These are phyloP conservation scores for Daldinia bambusicola DNA, from an alignment of 495 filamentous ascomycete genomes.

Conservation along the genomic window DNA sequence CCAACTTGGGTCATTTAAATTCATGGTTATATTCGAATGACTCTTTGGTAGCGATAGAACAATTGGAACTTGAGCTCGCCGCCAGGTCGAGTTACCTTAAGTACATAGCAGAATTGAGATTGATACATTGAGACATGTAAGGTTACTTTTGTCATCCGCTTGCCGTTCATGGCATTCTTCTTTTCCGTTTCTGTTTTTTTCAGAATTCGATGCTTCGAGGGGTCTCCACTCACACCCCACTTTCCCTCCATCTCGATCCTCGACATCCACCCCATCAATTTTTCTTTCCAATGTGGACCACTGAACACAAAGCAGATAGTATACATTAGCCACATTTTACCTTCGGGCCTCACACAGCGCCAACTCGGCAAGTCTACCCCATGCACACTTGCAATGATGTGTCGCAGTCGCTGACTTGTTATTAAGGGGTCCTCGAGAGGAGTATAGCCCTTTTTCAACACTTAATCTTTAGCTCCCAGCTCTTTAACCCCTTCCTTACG, in stretches of 20 bases:
- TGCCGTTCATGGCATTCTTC: slow-evolving; percentile 40
- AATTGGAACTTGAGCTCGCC: background rate
- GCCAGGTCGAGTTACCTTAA: background rate
- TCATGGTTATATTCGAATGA: background rate
- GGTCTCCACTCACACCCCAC: slow-evolving; percentile 25
- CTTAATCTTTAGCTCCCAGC: too few species aligned
- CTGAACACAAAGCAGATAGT: slow-evolving; percentile 28
- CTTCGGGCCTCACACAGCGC: slow-evolving; percentile 33
- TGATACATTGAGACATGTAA: background rate
- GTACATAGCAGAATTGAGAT: too few species aligned
- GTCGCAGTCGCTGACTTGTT: slow-evolving; percentile 29
- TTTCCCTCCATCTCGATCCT: slow-evolving; percentile 43
- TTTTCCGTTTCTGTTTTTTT: slow-evolving; percentile 42
- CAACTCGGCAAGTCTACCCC: slow-evolving; percentile 38
- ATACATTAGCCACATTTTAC: slow-evolving; percentile 39
- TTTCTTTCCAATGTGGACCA: slow-evolving; percentile 21
- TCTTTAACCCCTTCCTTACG: slow-evolving; percentile 1
- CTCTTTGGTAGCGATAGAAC: background rate
- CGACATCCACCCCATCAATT: background rate
- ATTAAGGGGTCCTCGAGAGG: slow-evolving; percentile 30
- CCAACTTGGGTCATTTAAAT: background rate
- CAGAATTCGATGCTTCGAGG: slow-evolving; percentile 43
- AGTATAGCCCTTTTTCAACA: background rate
- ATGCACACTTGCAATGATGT: slow-evolving; percentile 17
- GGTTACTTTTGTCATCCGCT: slow-evolving; percentile 7